Percentiles rank a stretch among this genome's conserved stretches.
Evolutionary conservation across 1,139 yeast species (phyloP).

Genomic region (Candida sp.): DNA sequence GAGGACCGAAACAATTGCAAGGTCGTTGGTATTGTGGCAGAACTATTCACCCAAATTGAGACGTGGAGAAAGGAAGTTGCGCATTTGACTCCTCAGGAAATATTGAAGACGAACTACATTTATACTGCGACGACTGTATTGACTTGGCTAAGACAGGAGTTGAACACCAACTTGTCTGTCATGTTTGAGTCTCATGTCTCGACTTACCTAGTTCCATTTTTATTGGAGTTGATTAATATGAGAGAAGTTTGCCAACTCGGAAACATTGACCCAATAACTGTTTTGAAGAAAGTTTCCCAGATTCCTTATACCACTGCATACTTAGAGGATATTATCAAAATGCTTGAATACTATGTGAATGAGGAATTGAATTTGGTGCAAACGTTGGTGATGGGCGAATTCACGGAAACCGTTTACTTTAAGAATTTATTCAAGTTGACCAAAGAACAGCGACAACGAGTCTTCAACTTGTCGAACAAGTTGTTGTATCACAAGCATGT

Average conservation of each 20-base stretch:
- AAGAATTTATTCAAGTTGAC: conserved; percentile 67
- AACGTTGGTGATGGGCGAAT: conserved; percentile 66
- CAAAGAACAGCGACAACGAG: conserved; percentile 47
- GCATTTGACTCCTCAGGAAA: conserved; percentile 45
- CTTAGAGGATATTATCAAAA: conserved; percentile 49
- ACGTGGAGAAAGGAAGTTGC: conserved; percentile 41
- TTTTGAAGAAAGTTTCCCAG: conserved; percentile 62
- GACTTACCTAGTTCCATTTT: conserved; percentile 68
- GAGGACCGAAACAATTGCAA: conserved; percentile 26
- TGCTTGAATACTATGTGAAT: conserved; percentile 52
- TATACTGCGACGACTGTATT: conserved; percentile 50
- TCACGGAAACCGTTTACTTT: conserved; percentile 77
- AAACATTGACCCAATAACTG: conserved; percentile 57
- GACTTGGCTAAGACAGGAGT: conserved; percentile 45
- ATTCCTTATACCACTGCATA: conserved; percentile 53
- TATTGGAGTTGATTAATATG: conserved; percentile 66
- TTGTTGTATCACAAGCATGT: conserved; percentile 67
- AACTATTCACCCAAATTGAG: conserved; percentile 48
- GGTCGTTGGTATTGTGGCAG: conserved; percentile 27
- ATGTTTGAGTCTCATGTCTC: conserved; percentile 42
- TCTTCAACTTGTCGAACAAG: conserved; percentile 58
- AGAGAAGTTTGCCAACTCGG: conserved; percentile 87
- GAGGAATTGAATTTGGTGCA: conserved; percentile 66
- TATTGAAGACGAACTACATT: conserved; percentile 50
- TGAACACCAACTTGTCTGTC: conserved; percentile 44